These are phyloP conservation scores for Leccinum obscurum DNA, from an alignment of 768 basidiomycete genomes.

Conservation along the genomic window DNA sequence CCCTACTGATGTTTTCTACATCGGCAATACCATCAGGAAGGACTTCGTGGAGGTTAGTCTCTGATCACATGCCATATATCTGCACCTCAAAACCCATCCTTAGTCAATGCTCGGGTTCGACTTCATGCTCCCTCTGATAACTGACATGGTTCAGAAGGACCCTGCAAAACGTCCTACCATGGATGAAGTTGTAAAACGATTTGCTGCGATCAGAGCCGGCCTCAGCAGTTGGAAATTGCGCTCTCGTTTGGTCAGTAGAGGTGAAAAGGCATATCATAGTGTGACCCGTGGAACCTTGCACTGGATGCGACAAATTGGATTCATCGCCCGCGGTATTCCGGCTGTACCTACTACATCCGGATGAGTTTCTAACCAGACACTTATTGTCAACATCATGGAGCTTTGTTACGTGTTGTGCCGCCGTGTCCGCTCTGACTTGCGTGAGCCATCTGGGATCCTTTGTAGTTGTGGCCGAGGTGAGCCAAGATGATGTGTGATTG, in stretches of 20 bases:
- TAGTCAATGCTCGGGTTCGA: slow-evolving; percentile 16
- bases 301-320: slow-evolving; percentile 27
- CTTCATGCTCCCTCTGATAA: slow-evolving; percentile 36
- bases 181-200: slow-evolving; percentile 26
- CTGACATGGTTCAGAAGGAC: slow-evolving; percentile 40
- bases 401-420: background rate
- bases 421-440: too few species aligned
- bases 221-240: slow-evolving; percentile 30
- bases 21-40: background rate
- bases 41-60: background rate
- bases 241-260: slow-evolving; percentile 22
- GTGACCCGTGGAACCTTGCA: slow-evolving; percentile 15
- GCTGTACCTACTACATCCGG: slow-evolving; percentile 14
- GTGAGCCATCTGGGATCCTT: background rate
- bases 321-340: slow-evolving; percentile 17
- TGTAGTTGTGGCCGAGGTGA: background rate
- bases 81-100: rapidly evolving
- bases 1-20: background rate
- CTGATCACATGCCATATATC: rapidly evolving
- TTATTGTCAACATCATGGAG: too few species aligned
- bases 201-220: background rate
- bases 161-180: slow-evolving; percentile 40
- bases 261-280: background rate
- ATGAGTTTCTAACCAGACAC: background rate
- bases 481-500: background rate